phyloP scores from a whole-genome alignment of 306 rosid species.

The Trichosanthes truncata region DNA sequence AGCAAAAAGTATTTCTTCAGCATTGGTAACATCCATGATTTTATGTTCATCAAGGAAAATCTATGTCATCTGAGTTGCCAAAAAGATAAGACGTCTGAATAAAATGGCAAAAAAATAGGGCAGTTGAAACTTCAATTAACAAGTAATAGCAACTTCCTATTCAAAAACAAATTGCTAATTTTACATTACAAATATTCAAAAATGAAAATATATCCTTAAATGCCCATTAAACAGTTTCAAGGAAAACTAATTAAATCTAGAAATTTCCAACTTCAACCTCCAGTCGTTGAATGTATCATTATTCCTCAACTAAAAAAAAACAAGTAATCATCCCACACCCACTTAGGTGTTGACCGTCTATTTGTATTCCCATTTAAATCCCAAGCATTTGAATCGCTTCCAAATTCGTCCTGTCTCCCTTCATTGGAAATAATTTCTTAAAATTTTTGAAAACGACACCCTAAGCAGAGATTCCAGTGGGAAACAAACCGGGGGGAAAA shows the following conservation, averaged over 20 bases:
- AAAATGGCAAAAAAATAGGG: background rate
- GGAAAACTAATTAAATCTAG: background rate
- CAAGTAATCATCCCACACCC: background rate
- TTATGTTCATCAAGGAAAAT: background rate
- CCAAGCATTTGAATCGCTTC: background rate
- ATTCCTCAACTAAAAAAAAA: background rate
- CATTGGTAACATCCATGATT: conserved; percentile 12
- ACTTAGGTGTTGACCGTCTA: background rate
- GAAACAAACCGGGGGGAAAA: background rate
- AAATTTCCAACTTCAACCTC: conserved; percentile 5
- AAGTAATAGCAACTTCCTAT: background rate
- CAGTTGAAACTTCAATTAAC: background rate
- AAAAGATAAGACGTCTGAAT: background rate
- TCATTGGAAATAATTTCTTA: background rate
- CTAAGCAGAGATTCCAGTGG: background rate
- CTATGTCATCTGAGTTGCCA: conserved; percentile 1
- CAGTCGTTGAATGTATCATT: background rate
- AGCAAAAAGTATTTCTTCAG: conserved; percentile 7
- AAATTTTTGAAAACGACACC: background rate
- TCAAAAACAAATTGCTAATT: background rate
- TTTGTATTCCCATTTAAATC: background rate
- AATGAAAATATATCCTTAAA: background rate
- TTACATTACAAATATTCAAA: background rate
- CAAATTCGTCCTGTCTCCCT: background rate
- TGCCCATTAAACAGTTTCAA: background rate